Base-by-base conservation (phyloP, 352 stramenopile species). In the Pseudoperonospora humuli region DNA sequence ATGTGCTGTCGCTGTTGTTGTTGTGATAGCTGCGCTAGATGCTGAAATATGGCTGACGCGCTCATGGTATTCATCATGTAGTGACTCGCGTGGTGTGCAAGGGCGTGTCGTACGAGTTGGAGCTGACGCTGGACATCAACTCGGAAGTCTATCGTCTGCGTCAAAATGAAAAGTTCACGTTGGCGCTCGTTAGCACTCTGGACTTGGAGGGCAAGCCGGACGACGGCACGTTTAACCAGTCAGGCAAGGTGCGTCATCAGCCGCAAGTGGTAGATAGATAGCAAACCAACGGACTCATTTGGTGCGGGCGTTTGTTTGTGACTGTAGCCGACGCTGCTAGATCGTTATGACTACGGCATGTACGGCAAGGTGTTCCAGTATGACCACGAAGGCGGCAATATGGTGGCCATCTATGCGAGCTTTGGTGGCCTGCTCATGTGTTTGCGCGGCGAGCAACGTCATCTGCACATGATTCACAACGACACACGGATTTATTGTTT, bases 311-410 rank as follows among this genome's bases (percentile, higher is more conserved):
- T 15, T 45, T 36, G 7, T 33, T 8, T 39, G 8, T 54, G 19
- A 25, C 7, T 53, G 23, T 32, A 77, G 70, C 76, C 89, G 20
- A 97, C 90, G 18, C 75, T 98, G 23, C 75, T 97, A 35, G 94
- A 98, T 67, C 94, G 96, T 52, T 99, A 98, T 61, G 96, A 99
- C 73, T 99, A 99, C 64, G 95, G 96, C 26, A 99, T 98, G 94
- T 97, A 98, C 71, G 96, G 96, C 56, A 95, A 96, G 52, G 89
- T 98, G 19, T 99, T 98, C 76, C 86, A 98, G 65, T 97, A 98
- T 57, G 81, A 95, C 52, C 94, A 98, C 67, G 81, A 96, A 50
- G 95, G 93, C 44, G 90, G 93, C 64, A 95, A 94, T 52, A 83
- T 86, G 47, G 84, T 97, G 26, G 75, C 88, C 20, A 96, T 98